Percentiles rank a stretch among this genome's conserved stretches.
These are phyloP conservation scores for Phytopythium boreale DNA, from an alignment of 352 stramenopile genomes.

Conservation along the genomic window DNA sequence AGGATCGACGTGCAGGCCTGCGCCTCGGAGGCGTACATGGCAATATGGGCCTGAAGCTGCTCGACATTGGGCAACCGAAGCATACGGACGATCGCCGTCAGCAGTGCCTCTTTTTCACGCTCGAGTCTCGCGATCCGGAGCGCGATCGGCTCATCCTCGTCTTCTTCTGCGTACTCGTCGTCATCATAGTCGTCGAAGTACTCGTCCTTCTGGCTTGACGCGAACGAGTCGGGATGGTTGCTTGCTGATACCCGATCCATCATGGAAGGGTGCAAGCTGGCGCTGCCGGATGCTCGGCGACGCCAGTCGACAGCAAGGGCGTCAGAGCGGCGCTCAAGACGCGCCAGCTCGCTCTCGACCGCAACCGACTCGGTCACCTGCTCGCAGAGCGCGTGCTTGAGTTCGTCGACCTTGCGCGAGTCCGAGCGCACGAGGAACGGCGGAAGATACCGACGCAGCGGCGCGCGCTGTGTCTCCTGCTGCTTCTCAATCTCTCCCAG, in stretches of 20 bases:
- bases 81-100: slow-evolving; percentile 40
- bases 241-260: slow-evolving; percentile 18
- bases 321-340: slow-evolving; percentile 54
- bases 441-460: slow-evolving; percentile 53
- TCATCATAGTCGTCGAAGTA: slow-evolving; percentile 8
- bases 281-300: slow-evolving; percentile 29
- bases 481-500: slow-evolving; percentile 61
- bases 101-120: slow-evolving; percentile 55
- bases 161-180: slow-evolving; percentile 11
- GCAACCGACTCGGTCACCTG: slow-evolving; percentile 50
- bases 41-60: slow-evolving; percentile 71
- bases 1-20: slow-evolving; percentile 67
- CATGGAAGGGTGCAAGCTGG: slow-evolving; percentile 10
- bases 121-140: slow-evolving; percentile 45
- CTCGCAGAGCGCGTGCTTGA: slow-evolving; percentile 56
- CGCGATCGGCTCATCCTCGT: slow-evolving; percentile 26
- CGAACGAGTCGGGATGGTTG: slow-evolving; percentile 13
- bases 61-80: slow-evolving; percentile 48
- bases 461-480: slow-evolving; percentile 35
- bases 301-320: slow-evolving; percentile 45
- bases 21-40: slow-evolving; percentile 68
- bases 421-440: slow-evolving; percentile 37
- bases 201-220: slow-evolving; percentile 4
- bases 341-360: slow-evolving; percentile 50
- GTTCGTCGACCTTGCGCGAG: slow-evolving; percentile 30